Evolutionary conservation across 306 rosid genomes (phyloP).

Genomic region (Medicago arabica): DNA sequence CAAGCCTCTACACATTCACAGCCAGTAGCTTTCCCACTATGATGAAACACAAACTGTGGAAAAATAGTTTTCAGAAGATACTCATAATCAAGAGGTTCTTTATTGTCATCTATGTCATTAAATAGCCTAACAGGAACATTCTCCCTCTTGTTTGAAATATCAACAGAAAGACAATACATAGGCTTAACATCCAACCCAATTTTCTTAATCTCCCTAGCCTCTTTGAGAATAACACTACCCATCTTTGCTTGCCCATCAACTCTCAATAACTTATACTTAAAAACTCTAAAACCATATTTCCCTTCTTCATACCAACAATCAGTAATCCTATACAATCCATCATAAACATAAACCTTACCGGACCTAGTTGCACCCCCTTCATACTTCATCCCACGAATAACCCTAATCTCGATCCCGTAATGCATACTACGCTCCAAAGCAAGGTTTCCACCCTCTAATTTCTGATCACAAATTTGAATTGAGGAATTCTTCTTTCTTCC

Average conservation of each 20-base stretch:
- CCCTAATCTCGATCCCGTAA: constrained; percentile 87
- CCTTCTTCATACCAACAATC: constrained; percentile 90
- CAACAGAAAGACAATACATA: constrained; percentile 64
- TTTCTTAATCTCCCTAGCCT: constrained; percentile 57
- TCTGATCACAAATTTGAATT: constrained; percentile 74
- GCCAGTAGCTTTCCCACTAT: constrained; percentile 66
- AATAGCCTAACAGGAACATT: constrained; percentile 64
- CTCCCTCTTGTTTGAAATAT: constrained; percentile 71
- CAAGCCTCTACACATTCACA: constrained; percentile 73
- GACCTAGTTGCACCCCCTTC: constrained; percentile 56
- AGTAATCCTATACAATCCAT: constrained; percentile 77
- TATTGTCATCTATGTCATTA: constrained; percentile 76
- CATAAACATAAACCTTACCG: constrained; percentile 84
- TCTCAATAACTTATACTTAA: constrained; percentile 74
- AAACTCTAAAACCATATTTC: constrained; percentile 94
- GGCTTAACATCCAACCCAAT: constrained; percentile 52
- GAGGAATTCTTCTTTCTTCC: constrained; percentile 78
- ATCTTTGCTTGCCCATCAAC: constrained; percentile 80
- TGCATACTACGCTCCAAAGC: constrained; percentile 94
- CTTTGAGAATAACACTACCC: constrained; percentile 77
- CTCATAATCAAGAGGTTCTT: constrained; percentile 71
- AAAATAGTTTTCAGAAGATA: constrained; percentile 68
- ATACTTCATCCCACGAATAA: constrained; percentile 75
- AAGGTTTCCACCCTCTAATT: constrained; percentile 84
- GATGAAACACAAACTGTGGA: constrained; percentile 80